Percentiles rank a stretch among this genome's conserved stretches.
Evolutionary conservation across 1,139 yeast species (phyloP).

Genomic region (Saccharomyces pastorianus): DNA sequence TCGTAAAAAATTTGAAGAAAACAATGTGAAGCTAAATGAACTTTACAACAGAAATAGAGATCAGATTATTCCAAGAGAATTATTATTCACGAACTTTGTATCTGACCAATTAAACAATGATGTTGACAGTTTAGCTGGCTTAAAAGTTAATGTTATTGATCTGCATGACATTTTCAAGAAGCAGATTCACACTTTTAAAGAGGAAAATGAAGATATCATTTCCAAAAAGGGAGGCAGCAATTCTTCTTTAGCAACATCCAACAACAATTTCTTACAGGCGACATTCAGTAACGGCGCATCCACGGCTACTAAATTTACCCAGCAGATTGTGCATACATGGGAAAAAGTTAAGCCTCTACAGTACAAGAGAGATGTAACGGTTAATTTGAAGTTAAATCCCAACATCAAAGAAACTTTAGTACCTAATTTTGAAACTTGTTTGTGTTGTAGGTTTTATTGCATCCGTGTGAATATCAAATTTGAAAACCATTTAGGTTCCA

Average conservation of each 20-base stretch:
- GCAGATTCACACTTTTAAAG: constrained; percentile 16
- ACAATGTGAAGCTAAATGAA: constrained; percentile 13
- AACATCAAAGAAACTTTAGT: constrained; percentile 39
- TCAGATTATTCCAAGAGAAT: constrained; percentile 9
- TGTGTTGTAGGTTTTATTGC: constrained; percentile 45
- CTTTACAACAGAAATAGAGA: constrained; percentile 14
- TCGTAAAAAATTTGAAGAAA: constrained; percentile 13
- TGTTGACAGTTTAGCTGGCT: constrained; percentile 21
- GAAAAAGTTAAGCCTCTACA: constrained; percentile 13
- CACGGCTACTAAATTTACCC: constrained; percentile 13
- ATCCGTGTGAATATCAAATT: constrained; percentile 31
- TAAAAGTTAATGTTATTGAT: constrained; percentile 13
- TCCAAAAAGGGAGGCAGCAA: constrained; percentile 3
- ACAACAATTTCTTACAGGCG: neutral
- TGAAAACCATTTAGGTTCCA: constrained; percentile 27
- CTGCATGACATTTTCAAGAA: constrained; percentile 23
- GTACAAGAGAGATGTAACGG: constrained; percentile 17
- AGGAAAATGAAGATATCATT: constrained; percentile 6
- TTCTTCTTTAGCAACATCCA: constrained; percentile 6
- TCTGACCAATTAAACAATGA: constrained; percentile 18
- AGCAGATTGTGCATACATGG: constrained; percentile 22
- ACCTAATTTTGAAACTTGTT: constrained; percentile 52
- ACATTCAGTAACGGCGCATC: constrained; percentile 5
- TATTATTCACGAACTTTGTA: constrained; percentile 23
- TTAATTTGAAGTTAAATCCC: constrained; percentile 27